phyloP scores from a whole-genome alignment of 2,329 filamentous ascomycete species.

The Fusarium sp. region DNA sequence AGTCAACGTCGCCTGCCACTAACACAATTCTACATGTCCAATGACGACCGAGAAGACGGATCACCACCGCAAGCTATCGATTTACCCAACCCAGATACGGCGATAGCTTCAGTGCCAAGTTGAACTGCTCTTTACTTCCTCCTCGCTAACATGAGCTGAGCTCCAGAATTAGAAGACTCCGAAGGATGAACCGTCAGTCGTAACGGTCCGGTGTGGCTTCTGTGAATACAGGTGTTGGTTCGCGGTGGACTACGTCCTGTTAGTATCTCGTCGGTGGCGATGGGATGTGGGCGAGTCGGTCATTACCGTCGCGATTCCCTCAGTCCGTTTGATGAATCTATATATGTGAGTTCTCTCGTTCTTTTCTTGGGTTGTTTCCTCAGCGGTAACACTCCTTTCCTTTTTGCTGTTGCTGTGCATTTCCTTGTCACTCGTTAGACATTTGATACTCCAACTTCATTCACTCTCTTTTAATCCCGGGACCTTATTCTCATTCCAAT shows the following conservation, averaged over 20 bases:
- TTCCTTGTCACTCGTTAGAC: conserved; percentile 31
- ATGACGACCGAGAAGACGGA: neutral
- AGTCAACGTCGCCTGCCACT: conserved; percentile 7
- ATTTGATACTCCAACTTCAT: conserved; percentile 19
- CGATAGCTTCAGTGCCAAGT: conserved; percentile 28
- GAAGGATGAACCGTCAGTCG: neutral
- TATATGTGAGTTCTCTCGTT: conserved; percentile 22
- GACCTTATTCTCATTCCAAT: conserved; percentile 16
- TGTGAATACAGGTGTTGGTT: neutral
- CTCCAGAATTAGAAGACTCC: conserved; percentile 15
- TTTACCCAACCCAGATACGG: conserved; percentile 24
- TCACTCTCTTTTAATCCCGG: conserved; percentile 17
- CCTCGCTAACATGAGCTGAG: conserved; percentile 6
- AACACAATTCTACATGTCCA: neutral
- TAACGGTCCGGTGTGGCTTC: conserved; percentile 1
- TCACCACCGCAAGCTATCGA: conserved; percentile 32
- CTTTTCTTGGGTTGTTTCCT: neutral
- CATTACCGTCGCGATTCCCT: conserved; percentile 1
- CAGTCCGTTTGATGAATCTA: neutral
- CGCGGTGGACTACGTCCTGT: neutral
- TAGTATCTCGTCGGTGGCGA: conserved; percentile 7
- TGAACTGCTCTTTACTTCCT: neutral
- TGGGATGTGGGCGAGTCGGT: conserved; percentile 11
- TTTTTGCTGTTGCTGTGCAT: conserved; percentile 29
- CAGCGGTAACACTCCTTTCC: conserved; percentile 31